Base-by-base conservation (phyloP, 805 yeast species). In the Komagataella pastoris region DNA sequence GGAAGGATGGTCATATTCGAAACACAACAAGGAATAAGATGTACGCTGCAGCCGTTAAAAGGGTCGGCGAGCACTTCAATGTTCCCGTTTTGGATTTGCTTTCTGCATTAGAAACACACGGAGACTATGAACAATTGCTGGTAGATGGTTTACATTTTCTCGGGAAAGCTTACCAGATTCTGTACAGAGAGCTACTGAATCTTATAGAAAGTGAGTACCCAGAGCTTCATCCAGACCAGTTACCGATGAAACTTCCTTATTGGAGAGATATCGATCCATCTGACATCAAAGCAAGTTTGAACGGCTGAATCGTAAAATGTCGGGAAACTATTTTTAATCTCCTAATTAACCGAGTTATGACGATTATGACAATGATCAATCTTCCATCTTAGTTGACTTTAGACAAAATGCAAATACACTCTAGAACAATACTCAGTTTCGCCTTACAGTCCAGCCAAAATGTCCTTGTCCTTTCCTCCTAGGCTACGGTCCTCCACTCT, bases 51-150 rank as follows among this genome's bases (percentile, higher is more conserved):
- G 80, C 75, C 0, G 68, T 81, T 4, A 60, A 62, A 17, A 55
- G 62, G 3, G 67, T 83, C 8, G 80, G 88, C 1, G 51, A 53
- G 2, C 65, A 67, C 17, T 60, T 68, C n/a, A 57, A 67, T 0
- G 74, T 84, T 0, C 84, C 89, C 1, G 79, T 77, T 52, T 70
- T 88, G 2, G 76, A 84, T 55, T 59, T 84, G 36, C 75, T 79
- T 69, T 54, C 65, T 2, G 67, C 67, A 0, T 74, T 83, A 54
- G 56, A 63, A 48, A 53, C 56, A 21, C 60, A 61, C 19, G 62
- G 69, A 3, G 67, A 64, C 3, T 62, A 66, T 50, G 65, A 56
- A 10, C 61, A 61, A 3, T 52, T 66, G 46, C 57, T 72, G 14
- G 43, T 48, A 12, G 81, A 76, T 56, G 81, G 81, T 0, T 60